Evolutionary conservation across 2,329 filamentous ascomycete species (phyloP), one percentile per base, ranked within the genome.

Genomic region (Xylariaceae sp.): DNA sequence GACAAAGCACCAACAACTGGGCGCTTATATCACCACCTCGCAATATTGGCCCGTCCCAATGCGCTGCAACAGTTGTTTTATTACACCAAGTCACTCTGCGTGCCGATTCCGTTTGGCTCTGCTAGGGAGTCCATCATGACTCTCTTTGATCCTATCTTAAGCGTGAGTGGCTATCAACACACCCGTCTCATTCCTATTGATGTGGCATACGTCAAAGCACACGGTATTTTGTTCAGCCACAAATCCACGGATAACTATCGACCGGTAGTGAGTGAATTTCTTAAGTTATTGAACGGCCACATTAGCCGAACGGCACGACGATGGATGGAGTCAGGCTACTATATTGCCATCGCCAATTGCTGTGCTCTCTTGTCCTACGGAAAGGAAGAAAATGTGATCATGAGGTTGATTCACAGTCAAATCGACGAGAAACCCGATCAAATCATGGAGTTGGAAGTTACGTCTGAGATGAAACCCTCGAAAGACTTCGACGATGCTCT

Each of bases 11-110:
- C 92, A 0, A 81, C 81, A 0, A 85, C 88, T 0, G 93, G 93
- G 0, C 79, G 92, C 0, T 77, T 97, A 0, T 94, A 96, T 54
- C 92, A 97, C 61, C 92, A 97, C 64, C 75, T 97, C 0, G 93
- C 92, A 0, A 92, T 93, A 21, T 70, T 93, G 0, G 87, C 89
- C 0, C 74, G 88, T 0, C 87, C 88, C 0, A 86, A 89, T 54
- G 81, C 81, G 0, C 70, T 91, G 0, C 83, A 87, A 50, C 89
- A 93, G 66, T 71, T 92, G 0, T 91, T 83, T 63, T 89, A 84
- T 55, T 93, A 92, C 59, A 73, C 79, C 0, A 90, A 90, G 56
- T 85, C 85, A 0, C 76, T 93, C 0, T 89, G 84, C 23, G 88
- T 89, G 0, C 76, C 82, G 0, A 78, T 84, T 2, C 85, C 86